Base-by-base conservation (phyloP, 1,284 basidiomycete species). In the Tilletia indica region DNA sequence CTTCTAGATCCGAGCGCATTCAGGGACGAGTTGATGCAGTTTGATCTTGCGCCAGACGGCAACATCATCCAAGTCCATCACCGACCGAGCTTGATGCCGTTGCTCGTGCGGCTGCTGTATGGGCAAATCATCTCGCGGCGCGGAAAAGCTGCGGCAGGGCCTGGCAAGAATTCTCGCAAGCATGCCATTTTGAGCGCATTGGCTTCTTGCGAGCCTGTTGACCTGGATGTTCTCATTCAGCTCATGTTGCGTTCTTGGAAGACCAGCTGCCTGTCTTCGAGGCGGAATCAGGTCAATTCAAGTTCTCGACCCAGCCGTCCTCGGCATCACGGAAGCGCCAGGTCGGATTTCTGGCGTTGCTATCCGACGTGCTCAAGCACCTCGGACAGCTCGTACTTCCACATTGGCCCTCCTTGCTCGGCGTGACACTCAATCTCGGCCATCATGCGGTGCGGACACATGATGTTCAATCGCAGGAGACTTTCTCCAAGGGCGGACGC, bases 1-100 rank as follows among this genome's bases (percentile, higher is more conserved):
- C 86, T 99, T 8, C 87, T 99, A 47, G 94, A 97, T 73, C 91
- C 93, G 66, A 91, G 90, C 16, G 88, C 91, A 73, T 97, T 95
- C 90, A 87, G 96, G 34, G 97, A 99, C 79, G 90, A 92, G 78
- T 88, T 99, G 4, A 88, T 90, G 0, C 87, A 89, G 21, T 88
- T 98, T 58, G 76, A 78, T 63, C 70, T 83, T 11, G 73, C 78
- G 2, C 73, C 72, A 12, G 76, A 77, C n/a, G 75, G 78, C 8
- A 87, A 88, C 16, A 82, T 85, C 3, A 87, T 96, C 66, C 89
- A 92, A 49, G 82, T 86, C 0, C 85, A 86, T 1, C 90, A 92
- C 76, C 88, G 95, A 39, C 81, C 82, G 1, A 90, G 91, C 77
- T 86, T 94, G 9, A 88, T 97, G n/a, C 89, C 91, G 38, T 87